Conservation (phyloP, 2,329 filamentous ascomycete species). For the Passalora sequoiae region DNA sequence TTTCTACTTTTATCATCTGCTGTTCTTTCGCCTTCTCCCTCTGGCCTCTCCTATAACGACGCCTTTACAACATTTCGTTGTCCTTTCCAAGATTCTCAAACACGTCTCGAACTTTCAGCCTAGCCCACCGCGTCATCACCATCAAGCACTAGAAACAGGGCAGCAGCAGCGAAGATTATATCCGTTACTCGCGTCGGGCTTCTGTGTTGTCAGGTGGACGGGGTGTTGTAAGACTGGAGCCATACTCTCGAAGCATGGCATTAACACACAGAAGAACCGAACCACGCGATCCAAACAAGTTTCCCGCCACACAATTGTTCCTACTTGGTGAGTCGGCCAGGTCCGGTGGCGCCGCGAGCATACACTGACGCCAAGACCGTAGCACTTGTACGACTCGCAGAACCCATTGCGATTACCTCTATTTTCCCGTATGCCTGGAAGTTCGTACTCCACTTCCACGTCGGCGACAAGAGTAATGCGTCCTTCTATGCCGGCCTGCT, state of each 20-base stretch:
- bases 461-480: conserved; percentile 68
- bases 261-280: conserved; percentile 27
- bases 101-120: neutral
- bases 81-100: neutral
- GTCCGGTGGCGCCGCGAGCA: neutral
- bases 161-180: neutral
- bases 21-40: neutral
- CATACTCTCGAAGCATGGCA: conserved; percentile 17
- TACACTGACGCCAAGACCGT: conserved; percentile 8
- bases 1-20: no score
- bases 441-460: conserved; percentile 69
- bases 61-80: neutral
- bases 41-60: neutral
- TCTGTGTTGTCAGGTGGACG: conserved; percentile 7
- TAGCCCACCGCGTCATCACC: neutral
- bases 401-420: conserved; percentile 87
- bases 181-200: no score
- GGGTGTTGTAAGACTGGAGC: conserved; percentile 24
- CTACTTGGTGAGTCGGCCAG: conserved; percentile 62
- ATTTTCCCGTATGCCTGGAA: conserved; percentile 91
- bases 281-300: conserved; percentile 63
- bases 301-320: conserved; percentile 77
- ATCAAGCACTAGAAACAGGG: neutral
- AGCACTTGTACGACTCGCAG: conserved; percentile 89
- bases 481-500: conserved; percentile 84